These are phyloP conservation scores for Atkinsonella hypoxylon DNA, from an alignment of 2,329 filamentous ascomycete species.

Conservation along the genomic window DNA sequence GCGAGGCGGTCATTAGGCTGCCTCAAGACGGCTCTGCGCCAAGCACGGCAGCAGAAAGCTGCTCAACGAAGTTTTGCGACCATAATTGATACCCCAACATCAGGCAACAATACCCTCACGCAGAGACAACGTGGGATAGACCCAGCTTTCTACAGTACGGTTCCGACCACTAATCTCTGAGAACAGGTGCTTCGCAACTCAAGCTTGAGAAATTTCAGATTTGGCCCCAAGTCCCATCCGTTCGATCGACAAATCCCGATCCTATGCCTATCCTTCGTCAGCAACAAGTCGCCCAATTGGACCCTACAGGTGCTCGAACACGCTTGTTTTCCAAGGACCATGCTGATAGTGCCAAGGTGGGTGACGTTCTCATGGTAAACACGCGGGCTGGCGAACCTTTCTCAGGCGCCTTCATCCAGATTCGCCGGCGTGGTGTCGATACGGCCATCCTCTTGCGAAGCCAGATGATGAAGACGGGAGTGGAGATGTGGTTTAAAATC, in stretches of 20 bases:
- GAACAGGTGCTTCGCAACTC: constrained; percentile 21
- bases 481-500: constrained; percentile 97
- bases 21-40: constrained; percentile 53
- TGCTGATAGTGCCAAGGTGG: constrained; percentile 66
- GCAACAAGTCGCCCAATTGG: constrained; percentile 61
- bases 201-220: constrained; percentile 34
- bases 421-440: constrained; percentile 79
- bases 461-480: constrained; percentile 72
- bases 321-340: constrained; percentile 70
- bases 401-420: constrained; percentile 75
- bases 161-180: constrained; percentile 8
- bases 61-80: constrained; percentile 37
- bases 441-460: constrained; percentile 79
- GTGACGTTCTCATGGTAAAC: constrained; percentile 85
- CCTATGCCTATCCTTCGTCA: constrained; percentile 56
- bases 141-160: background rate
- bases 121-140: constrained; percentile 23
- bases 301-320: constrained; percentile 73
- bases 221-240: constrained; percentile 44
- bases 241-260: constrained; percentile 45
- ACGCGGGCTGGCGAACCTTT: constrained; percentile 76
- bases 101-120: constrained; percentile 17
- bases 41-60: constrained; percentile 37
- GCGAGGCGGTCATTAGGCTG: constrained; percentile 57
- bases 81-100: constrained; percentile 12